These are phyloP conservation scores for Neofusicoccum umdonicola DNA, from an alignment of 2,329 filamentous ascomycete genomes.

Conservation along the genomic window DNA sequence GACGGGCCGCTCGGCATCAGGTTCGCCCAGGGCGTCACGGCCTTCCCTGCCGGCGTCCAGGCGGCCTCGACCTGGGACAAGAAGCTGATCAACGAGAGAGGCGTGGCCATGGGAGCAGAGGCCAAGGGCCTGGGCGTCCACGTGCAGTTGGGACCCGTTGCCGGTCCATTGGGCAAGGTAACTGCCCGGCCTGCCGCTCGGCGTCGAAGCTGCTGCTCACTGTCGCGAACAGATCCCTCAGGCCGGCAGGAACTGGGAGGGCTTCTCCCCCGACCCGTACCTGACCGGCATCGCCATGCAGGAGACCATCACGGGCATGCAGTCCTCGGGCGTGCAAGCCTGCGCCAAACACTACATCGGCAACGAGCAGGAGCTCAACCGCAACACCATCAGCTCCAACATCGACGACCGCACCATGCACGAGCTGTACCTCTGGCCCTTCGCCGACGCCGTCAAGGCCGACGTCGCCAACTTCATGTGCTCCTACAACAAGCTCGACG, in stretches of 20 bases:
- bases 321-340: conserved; percentile 43
- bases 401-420: conserved; percentile 65
- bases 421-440: conserved; percentile 66
- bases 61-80: conserved; percentile 39
- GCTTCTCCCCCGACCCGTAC: conserved; percentile 43
- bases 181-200: background rate
- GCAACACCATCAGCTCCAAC: conserved; percentile 59
- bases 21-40: conserved; percentile 37
- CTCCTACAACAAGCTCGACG: conserved; percentile 44
- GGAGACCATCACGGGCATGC: conserved; percentile 40
- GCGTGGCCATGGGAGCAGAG: conserved; percentile 37
- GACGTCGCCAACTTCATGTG: conserved; percentile 63
- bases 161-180: conserved; percentile 29
- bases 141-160: conserved; percentile 43
- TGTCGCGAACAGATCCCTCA: conserved; percentile 19
- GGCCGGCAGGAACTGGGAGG: conserved; percentile 47
- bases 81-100: conserved; percentile 33
- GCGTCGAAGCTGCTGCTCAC: conserved; percentile 10
- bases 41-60: conserved; percentile 40
- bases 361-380: conserved; percentile 60
- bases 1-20: conserved; percentile 41
- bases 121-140: conserved; percentile 44
- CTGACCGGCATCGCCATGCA: conserved; percentile 43
- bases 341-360: conserved; percentile 56
- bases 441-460: conserved; percentile 59